Evolutionary conservation across 768 basidiomycete species (phyloP).

Genomic region (Serendipita sp.): DNA sequence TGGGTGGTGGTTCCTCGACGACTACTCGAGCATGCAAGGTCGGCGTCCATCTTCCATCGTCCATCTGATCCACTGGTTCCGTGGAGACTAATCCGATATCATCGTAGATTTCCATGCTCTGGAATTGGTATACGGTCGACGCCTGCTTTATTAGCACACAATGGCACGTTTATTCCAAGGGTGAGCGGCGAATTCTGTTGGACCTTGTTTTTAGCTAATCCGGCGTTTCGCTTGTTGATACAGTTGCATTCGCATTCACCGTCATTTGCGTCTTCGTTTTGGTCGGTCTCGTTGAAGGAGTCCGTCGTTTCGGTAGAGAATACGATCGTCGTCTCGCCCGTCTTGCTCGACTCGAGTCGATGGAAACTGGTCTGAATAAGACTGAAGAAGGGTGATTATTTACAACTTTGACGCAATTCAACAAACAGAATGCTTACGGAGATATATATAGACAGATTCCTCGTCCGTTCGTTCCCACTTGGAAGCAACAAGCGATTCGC

Average conservation of each 20-base stretch:
- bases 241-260: conserved; percentile 15
- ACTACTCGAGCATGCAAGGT: no score
- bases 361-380: neutral
- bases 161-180: conserved; percentile 16
- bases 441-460: neutral
- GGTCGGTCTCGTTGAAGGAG: conserved; percentile 16
- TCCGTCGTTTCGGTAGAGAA: conserved; percentile 15
- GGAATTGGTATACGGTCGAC: conserved; percentile 20
- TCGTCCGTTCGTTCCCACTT: conserved; percentile 13
- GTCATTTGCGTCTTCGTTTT: conserved; percentile 19
- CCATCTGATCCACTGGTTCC: no score
- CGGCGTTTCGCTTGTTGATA: neutral
- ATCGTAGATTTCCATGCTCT: conserved; percentile 16
- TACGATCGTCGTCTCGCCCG: conserved; percentile 15
- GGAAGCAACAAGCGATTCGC: conserved; percentile 16
- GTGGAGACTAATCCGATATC: no score
- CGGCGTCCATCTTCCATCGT: no score
- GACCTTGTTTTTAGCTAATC: neutral
- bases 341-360: neutral
- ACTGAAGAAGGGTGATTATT: neutral
- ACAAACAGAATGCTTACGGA: neutral
- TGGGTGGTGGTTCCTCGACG: no score
- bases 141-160: conserved; percentile 17
- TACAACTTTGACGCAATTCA: neutral
- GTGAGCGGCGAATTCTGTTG: neutral